Base-by-base conservation (phyloP, 768 basidiomycete genomes). In the Ramaria rubella region DNA sequence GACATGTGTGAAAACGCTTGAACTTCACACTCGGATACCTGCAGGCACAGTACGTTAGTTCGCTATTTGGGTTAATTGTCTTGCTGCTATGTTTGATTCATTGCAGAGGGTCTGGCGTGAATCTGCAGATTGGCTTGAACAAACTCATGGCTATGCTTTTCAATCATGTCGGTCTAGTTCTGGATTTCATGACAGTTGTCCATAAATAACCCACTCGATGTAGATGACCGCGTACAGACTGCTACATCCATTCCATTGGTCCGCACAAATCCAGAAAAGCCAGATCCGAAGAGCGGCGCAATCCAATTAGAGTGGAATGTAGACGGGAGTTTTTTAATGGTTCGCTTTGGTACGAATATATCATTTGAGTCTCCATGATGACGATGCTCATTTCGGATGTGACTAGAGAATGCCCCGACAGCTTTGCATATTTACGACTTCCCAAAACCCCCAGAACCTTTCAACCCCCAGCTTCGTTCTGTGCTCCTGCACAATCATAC, bases 101-200 rank as follows among this genome's bases (percentile, higher is more conserved):
- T 49, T 15, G 58, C 64, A 95, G 94, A 78, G 70, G 11, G 73
- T 90, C 12, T 97, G 94, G 94, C 78, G 84, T 58, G 94, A 97
- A 67, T 92, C 94, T 1, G 63, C 75, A 0, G 83, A 83, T 59
- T 97, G 94, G 94, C 70, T 91, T 40, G 87, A 87, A 67, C 76
- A 84, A 1, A 92, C 90, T 0, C 81, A 86, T 64, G 90, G 89
- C 26, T 81, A 86, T 54, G 93, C 93, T 4, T 94, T 94, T 67
- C 73, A 95, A 24, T 87, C 91, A 23, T 96, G 94, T 92, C 63
- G 24, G 77, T 64, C 11, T 29, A 11, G 42, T 23, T 31, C 26
- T 21, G n/a, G n/a, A 57, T 19, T 23, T 34, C 14, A 2, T 48
- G 2, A 26, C 29, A 17, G 15, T 30, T 24, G 34, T 5, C 29